Conservation (phyloP, 2,329 filamentous ascomycete species). For the Helminthosporium solani region DNA sequence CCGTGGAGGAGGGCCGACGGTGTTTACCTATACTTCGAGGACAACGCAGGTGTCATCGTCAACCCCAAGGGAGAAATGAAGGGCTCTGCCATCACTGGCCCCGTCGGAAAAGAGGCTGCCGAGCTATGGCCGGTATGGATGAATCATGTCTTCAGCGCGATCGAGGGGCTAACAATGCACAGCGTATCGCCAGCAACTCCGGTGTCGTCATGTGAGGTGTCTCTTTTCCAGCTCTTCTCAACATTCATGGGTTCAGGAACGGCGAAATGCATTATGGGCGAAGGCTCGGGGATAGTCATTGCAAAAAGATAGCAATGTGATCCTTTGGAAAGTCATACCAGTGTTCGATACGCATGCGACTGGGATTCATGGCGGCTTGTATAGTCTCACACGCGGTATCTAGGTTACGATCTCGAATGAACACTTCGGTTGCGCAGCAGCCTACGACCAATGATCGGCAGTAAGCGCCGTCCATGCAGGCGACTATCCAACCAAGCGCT, state of each 20-base stretch:
- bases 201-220: constrained; percentile 96
- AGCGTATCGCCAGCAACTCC: constrained; percentile 99
- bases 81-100: constrained; percentile 98
- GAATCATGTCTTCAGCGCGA: not conserved
- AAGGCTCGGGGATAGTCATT: constrained; percentile 39
- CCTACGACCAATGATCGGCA: not conserved
- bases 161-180: constrained; percentile 32
- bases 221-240: constrained; percentile 42
- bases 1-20: constrained; percentile 98
- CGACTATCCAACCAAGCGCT: no score
- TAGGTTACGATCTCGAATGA: not conserved
- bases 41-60: constrained; percentile 99
- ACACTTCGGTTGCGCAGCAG: not conserved
- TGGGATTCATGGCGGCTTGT: not conserved
- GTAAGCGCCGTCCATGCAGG: not conserved
- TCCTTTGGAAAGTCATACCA: constrained; percentile 19
- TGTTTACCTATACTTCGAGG: constrained; percentile 99
- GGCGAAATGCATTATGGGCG: constrained; percentile 45
- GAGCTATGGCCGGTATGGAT: constrained; percentile 94
- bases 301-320: constrained; percentile 39
- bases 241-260: constrained; percentile 43
- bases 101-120: constrained; percentile 99
- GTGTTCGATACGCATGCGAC: not conserved
- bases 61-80: constrained; percentile 99
- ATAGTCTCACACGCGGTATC: not conserved